A percentile compares a stretch with the other conserved stretches of the same genome.
These are phyloP conservation scores for Arthrocladium fulminans DNA, from an alignment of 2,329 filamentous ascomycete genomes.

Conservation along the genomic window DNA sequence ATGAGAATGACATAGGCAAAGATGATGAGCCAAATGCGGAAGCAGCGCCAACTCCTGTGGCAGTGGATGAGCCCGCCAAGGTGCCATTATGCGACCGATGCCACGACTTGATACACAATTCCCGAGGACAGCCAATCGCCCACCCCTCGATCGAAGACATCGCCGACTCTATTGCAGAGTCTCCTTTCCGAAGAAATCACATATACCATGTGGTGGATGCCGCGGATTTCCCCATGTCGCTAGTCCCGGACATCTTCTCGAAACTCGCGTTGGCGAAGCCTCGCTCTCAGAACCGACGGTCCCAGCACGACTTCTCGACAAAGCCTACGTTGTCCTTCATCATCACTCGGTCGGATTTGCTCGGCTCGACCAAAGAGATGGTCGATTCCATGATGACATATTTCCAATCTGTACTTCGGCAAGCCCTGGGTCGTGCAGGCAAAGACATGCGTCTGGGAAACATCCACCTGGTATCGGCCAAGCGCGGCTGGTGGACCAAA, in stretches of 20 bases:
- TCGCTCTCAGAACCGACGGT: conserved; percentile 71
- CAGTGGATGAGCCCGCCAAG: neutral
- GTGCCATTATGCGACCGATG: conserved; percentile 75
- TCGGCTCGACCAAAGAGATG: conserved; percentile 74
- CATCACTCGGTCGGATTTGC: conserved; percentile 76
- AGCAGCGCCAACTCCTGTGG: neutral
- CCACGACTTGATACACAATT: conserved; percentile 70
- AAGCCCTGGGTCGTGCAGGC: conserved; percentile 60
- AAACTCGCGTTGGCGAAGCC: conserved; percentile 63
- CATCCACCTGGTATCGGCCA: conserved; percentile 75
- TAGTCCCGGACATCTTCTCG: conserved; percentile 66
- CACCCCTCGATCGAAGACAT: conserved; percentile 77
- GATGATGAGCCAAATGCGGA: neutral
- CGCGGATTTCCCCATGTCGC: conserved; percentile 90
- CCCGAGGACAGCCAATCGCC: conserved; percentile 59
- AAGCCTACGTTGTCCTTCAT: conserved; percentile 68
- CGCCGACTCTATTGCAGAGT: conserved; percentile 74
- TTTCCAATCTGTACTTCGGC: conserved; percentile 64
- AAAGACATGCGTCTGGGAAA: conserved; percentile 76
- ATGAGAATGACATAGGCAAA: conserved; percentile 3
- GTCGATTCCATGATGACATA: conserved; percentile 84
- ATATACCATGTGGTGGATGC: conserved; percentile 94
- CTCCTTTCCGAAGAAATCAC: conserved; percentile 82
- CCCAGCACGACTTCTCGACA: conserved; percentile 29
- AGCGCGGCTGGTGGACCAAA: conserved; percentile 83